phyloP scores from a whole-genome alignment of 2,329 filamentous ascomycete species.

The Colletotrichum lini region DNA sequence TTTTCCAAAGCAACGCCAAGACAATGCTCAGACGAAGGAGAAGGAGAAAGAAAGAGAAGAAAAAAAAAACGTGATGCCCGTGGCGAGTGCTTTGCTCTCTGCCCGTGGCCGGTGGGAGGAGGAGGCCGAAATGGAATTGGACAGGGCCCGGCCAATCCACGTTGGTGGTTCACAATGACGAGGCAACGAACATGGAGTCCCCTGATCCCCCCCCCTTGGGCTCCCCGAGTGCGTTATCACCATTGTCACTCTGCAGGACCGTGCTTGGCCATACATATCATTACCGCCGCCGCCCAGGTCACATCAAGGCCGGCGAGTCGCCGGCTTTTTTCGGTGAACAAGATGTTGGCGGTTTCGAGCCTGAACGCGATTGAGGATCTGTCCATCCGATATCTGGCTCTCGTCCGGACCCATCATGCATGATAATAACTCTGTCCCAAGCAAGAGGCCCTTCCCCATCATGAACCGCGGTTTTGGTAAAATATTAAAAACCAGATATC shows the following conservation, averaged over 20 bases:
- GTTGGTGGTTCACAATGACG: constrained; percentile 3
- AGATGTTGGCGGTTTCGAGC: background rate
- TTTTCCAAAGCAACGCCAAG: constrained; percentile 41
- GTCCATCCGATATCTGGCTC: constrained; percentile 8
- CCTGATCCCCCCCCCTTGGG: background rate
- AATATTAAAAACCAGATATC: background rate
- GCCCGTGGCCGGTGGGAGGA: constrained; percentile 6
- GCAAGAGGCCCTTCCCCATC: background rate
- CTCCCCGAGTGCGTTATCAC: background rate
- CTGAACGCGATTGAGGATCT: background rate
- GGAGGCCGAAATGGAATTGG: constrained; percentile 14
- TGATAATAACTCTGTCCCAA: background rate
- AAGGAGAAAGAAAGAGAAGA: no score
- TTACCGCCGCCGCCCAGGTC: constrained; percentile 1
- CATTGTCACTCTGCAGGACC: background rate
- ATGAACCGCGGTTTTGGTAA: constrained; percentile 16
- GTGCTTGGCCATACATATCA: background rate
- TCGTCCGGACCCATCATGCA: background rate
- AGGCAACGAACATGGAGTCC: constrained; percentile 9
- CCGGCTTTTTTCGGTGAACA: background rate
- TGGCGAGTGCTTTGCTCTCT: constrained; percentile 12
- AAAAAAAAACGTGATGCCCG: constrained; percentile 18
- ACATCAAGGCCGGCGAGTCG: constrained; percentile 1
- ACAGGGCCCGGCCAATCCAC: background rate
- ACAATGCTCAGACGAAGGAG: constrained; percentile 21